phyloP scores from a whole-genome alignment of 345 rosid species.

The Acer campestre region DNA sequence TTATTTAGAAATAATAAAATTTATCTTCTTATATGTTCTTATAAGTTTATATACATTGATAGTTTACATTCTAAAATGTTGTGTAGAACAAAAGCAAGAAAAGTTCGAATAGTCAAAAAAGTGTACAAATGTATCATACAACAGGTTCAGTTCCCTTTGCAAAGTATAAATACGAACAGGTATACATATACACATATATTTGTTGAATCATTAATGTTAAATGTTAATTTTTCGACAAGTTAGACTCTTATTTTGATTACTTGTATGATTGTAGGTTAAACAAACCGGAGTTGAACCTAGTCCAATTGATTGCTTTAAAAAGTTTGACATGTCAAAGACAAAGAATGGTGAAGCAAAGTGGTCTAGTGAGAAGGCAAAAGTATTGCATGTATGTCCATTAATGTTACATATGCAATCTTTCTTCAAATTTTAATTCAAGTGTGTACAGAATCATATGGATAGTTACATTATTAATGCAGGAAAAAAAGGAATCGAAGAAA shows the following conservation, averaged over 20 bases:
- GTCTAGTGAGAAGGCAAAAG: not conserved
- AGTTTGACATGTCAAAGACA: not conserved
- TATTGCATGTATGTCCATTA: not conserved
- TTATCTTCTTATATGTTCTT: no score
- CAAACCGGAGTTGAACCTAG: not conserved
- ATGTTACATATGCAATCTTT: not conserved
- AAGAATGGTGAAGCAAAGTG: conserved; percentile 2
- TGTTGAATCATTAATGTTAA: no score
- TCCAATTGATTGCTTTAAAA: not conserved
- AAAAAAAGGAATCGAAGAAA: not conserved
- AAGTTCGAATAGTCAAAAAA: no score
- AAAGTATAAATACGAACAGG: no score
- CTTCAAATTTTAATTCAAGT: not conserved
- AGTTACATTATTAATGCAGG: not conserved
- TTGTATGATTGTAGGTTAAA: not conserved
- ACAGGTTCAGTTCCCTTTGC: no score
- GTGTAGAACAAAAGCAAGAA: no score
- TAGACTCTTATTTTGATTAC: not conserved
- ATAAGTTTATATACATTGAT: no score
- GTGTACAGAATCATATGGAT: not conserved
- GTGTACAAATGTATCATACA: no score
- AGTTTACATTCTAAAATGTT: no score
- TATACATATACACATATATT: no score
- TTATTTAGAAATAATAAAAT: no score
- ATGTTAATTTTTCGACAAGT: not conserved